Evolutionary conservation across 768 basidiomycete genomes (phyloP).

Genomic region (Leucocoprinus birnbaumii): DNA sequence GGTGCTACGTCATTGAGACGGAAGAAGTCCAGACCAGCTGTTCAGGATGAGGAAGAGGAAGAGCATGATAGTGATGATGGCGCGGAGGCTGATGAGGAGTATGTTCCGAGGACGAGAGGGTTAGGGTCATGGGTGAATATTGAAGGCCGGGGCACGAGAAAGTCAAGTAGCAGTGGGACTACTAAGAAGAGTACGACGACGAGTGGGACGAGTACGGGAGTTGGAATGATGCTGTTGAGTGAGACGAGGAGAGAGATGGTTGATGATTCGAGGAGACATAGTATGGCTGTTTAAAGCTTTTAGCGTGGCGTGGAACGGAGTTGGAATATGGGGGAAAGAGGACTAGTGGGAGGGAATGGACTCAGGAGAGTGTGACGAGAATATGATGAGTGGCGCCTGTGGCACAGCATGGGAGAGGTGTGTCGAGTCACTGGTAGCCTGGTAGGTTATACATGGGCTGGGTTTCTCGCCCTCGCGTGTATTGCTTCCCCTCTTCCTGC

Average conservation of each 20-base stretch:
- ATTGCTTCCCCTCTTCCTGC: too few species aligned
- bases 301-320: neutral
- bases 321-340: neutral
- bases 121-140: conserved; percentile 47
- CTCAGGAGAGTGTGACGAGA: too few species aligned
- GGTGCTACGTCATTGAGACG: conserved; percentile 33
- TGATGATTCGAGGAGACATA: conserved; percentile 59
- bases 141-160: conserved; percentile 48
- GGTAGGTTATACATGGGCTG: too few species aligned
- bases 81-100: conserved; percentile 71
- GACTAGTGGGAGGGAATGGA: neutral
- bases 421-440: too few species aligned
- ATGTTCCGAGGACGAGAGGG: conserved; percentile 27
- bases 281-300: conserved; percentile 52
- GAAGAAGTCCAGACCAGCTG: conserved; percentile 50
- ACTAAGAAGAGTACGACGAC: conserved; percentile 20
- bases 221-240: conserved; percentile 20
- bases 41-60: conserved; percentile 41
- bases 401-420: too few species aligned
- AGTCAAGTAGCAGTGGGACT: conserved; percentile 17
- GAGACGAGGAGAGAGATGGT: conserved; percentile 36
- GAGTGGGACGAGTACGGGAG: neutral
- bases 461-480: too few species aligned
- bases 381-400: too few species aligned
- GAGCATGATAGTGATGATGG: conserved; percentile 70